Percentiles rank a stretch among this genome's conserved stretches.
phyloP scores from a whole-genome alignment of 2,329 filamentous ascomycete genomes.

The Fusarium coicis region DNA sequence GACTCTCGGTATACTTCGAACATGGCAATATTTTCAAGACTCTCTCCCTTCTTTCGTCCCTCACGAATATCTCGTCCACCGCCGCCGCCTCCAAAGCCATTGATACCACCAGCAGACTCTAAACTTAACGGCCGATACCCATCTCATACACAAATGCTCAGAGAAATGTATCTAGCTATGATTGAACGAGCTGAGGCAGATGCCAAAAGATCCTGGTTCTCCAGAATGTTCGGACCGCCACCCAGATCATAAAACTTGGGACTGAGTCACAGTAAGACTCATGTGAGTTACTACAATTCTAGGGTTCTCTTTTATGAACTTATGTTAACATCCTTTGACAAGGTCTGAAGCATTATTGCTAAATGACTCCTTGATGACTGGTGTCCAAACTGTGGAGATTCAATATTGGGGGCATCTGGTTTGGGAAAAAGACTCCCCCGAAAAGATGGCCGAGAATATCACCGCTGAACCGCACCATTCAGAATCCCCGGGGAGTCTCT shows the following conservation, averaged over 20 bases:
- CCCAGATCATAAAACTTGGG: neutral
- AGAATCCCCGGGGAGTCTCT: slow-evolving; percentile 1
- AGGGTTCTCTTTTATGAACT: neutral
- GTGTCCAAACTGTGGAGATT: neutral
- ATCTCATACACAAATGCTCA: neutral
- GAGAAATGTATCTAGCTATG: no score
- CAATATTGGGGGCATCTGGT: neutral
- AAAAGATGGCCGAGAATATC: slow-evolving; percentile 39
- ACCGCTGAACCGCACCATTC: slow-evolving; percentile 41
- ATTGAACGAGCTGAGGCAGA: no score
- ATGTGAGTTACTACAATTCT: neutral
- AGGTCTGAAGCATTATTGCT: neutral
- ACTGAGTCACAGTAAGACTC: neutral
- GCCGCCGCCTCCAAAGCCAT: neutral
- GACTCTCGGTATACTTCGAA: neutral
- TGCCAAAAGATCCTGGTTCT: neutral
- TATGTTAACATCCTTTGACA: neutral
- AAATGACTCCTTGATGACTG: neutral
- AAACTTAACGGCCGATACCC: neutral
- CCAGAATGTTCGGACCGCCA: neutral
- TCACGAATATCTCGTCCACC: neutral
- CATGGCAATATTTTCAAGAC: neutral
- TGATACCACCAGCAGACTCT: neutral
- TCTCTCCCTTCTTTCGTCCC: neutral
- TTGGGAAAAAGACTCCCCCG: slow-evolving; percentile 32